Percentiles rank a stretch among this genome's conserved stretches.
These are phyloP conservation scores for Tubosaeta brunneosetosa DNA, from an alignment of 768 basidiomycete genomes.

Conservation along the genomic window DNA sequence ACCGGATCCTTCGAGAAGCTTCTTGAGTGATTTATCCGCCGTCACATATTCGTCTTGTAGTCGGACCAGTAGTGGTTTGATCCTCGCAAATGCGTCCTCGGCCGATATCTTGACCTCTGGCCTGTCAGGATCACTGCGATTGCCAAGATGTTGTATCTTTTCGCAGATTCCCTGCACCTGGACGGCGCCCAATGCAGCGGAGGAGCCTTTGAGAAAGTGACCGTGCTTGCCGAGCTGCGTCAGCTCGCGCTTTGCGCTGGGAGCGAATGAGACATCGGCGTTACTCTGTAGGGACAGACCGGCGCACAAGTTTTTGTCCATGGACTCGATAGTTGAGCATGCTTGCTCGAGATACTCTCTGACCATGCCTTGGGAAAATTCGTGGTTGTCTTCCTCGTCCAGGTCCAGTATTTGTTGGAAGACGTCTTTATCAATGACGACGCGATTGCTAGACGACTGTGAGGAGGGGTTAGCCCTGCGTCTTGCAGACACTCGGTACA, in stretches of 20 bases:
- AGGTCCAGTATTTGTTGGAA: conserved; percentile 88
- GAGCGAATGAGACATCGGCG: conserved; percentile 10
- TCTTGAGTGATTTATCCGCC: conserved; percentile 65
- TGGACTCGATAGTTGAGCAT: conserved; percentile 63
- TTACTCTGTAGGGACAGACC: conserved; percentile 10
- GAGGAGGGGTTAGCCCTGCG: conserved; percentile 7
- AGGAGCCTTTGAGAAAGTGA: conserved; percentile 97
- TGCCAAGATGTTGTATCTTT: conserved; percentile 85
- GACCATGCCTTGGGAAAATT: conserved; percentile 79
- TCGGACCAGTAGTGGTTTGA: conserved; percentile 49
- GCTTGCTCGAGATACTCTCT: conserved; percentile 81
- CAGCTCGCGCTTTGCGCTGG: conserved; percentile 58
- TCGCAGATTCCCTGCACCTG: conserved; percentile 85
- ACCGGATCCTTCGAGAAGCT: conserved; percentile 19
- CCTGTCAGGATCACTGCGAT: conserved; percentile 45
- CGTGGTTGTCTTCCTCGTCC: conserved; percentile 74
- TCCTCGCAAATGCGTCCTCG: conserved; percentile 53
- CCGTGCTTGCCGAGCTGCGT: conserved; percentile 66
- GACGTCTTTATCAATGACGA: conserved; percentile 69
- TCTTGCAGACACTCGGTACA: neutral
- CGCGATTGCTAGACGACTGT: conserved; percentile 15
- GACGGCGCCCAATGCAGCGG: conserved; percentile 83
- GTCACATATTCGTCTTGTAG: conserved; percentile 65
- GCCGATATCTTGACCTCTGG: conserved; percentile 37
- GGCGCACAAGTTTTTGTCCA: conserved; percentile 78